Base-by-base conservation (phyloP, 805 yeast species). In the Pichia nakasei region DNA sequence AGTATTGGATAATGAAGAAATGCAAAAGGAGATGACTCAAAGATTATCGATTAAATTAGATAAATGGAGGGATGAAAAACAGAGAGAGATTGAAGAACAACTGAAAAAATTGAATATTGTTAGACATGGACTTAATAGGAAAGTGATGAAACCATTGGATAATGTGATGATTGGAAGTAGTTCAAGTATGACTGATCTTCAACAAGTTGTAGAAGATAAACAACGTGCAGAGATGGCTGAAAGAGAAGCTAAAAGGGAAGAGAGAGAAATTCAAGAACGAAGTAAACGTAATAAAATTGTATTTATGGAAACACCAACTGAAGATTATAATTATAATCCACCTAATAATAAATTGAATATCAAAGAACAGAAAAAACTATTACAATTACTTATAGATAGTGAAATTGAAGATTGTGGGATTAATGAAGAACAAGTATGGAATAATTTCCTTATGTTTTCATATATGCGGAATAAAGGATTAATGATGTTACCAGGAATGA, bases 401-500 rank as follows among this genome's bases (percentile, higher is more conserved):
- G 35, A 32, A 32, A 32, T 17, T 4, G 11, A 22, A 27, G 22
- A 36, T 42, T 43, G 20, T 26, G 18, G 5, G 2, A 43, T 22
- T 40, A 44, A n/a, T 26, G 9, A 38, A 4, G 21, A 12, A 5
- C 49, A 52, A 34, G 27, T 54, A 15, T 43, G 48, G 43, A 35
- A 46, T 29, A 44, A 55, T 29, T 58, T 48, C 41, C 35, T 46
- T 18, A 44, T 52, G 18, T 61, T 52, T 39, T 49, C 48, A 18
- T 45, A 50, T 19, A 46, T 59, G 29, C 54, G 49, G 37, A 27
- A 26, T 22, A 35, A 37, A 20, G 56, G 58, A 13, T 78, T 75
- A 2, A 82, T 70, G 58, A 76, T 66, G 45, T 52, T 87, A 27
- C 96, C 97, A 0, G 98, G 98, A 0, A 66, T 88, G 27, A 72